A percentile compares a stretch with the other conserved stretches of the same genome.
These are phyloP conservation scores for Castanea crenata DNA, from an alignment of 306 rosid genomes.

Conservation along the genomic window DNA sequence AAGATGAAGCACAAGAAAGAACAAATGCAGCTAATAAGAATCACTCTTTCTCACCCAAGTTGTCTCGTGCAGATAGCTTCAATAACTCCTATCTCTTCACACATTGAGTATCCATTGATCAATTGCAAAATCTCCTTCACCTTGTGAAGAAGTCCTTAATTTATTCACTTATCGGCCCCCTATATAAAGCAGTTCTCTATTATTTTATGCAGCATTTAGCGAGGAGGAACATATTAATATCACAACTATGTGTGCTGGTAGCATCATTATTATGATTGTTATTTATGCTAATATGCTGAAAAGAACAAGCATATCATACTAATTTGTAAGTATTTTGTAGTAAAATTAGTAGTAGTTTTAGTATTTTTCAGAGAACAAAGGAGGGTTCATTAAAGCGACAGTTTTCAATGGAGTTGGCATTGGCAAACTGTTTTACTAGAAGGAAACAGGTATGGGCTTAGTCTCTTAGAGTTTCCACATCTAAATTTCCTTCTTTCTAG, in stretches of 20 bases:
- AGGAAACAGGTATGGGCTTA: neutral
- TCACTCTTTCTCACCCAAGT: constrained; percentile 1
- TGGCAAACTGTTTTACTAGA: neutral
- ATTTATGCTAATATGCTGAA: neutral
- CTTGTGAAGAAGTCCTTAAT: constrained; percentile 2
- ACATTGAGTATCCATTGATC: neutral
- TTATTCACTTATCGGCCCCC: neutral
- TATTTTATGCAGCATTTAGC: constrained; percentile 13
- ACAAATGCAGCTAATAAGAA: neutral
- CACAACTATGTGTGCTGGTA: constrained; percentile 5
- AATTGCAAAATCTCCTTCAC: neutral
- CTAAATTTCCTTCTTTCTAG: neutral
- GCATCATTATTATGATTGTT: neutral
- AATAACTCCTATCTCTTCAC: neutral
- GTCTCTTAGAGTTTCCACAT: neutral
- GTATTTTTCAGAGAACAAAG: neutral
- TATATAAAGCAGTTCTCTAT: neutral
- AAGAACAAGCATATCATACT: neutral
- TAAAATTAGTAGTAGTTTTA: too few species aligned
- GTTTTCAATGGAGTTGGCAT: constrained; percentile 6
- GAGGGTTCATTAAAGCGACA: constrained; percentile 1
- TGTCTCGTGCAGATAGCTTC: neutral
- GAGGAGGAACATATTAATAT: neutral
- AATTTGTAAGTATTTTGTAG: too few species aligned
- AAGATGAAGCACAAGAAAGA: constrained; percentile 16